Percentiles rank a stretch among this genome's conserved stretches.
phyloP scores from a whole-genome alignment of 2,329 filamentous ascomycete genomes.

The Arthroderma uncinatum region DNA sequence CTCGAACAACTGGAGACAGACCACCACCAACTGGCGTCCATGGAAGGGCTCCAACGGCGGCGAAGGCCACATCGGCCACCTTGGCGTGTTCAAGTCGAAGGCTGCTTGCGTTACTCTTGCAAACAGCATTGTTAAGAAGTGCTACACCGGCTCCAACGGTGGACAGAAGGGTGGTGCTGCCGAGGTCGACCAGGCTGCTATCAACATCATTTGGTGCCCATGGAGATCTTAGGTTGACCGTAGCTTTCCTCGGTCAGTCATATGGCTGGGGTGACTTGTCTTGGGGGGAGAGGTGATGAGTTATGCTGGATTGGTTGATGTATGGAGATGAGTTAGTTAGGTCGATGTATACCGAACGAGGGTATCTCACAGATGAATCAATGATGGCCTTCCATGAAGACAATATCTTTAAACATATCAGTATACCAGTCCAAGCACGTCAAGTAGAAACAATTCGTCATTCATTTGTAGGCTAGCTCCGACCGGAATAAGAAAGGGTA shows the following conservation, averaged over 20 bases:
- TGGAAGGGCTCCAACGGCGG: background rate
- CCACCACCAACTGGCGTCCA: background rate
- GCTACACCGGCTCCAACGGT: background rate
- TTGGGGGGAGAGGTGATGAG: background rate
- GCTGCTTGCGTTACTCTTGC: background rate
- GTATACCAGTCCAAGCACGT: background rate
- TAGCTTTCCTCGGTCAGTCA: no score
- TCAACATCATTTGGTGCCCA: conserved; percentile 6
- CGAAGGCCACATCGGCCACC: conserved; percentile 1
- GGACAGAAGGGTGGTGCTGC: background rate
- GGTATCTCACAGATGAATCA: background rate
- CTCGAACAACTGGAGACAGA: background rate
- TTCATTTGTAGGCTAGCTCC: conserved; percentile 1
- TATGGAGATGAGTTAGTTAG: background rate
- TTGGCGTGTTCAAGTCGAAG: background rate
- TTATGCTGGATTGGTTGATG: background rate
- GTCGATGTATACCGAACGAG: background rate
- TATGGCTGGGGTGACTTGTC: background rate
- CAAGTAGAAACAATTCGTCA: background rate
- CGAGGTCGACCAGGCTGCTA: background rate
- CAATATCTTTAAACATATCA: background rate
- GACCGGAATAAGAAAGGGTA: background rate
- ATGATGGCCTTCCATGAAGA: background rate
- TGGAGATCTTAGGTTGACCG: background rate
- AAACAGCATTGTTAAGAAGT: background rate